phyloP scores from a whole-genome alignment of 371 early-diverging fungal species.

The Fennellomyces sp. region DNA sequence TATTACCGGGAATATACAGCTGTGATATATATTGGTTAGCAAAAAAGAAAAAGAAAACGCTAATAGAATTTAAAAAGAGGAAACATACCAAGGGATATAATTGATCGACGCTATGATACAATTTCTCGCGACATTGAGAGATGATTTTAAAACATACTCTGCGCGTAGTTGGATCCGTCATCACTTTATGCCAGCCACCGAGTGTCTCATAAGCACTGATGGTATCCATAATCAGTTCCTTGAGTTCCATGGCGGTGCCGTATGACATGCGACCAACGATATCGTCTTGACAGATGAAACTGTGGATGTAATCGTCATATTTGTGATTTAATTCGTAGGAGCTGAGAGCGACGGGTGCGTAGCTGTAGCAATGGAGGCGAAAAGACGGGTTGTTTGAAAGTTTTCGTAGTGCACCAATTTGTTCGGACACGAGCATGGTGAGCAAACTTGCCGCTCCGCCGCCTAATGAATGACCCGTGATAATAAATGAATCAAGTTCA shows the following conservation, averaged over 20 bases:
- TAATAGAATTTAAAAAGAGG: too few species aligned
- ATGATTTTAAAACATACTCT: conserved; percentile 36
- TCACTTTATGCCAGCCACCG: conserved; percentile 32
- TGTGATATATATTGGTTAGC: conserved; percentile 2
- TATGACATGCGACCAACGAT: conserved; percentile 77
- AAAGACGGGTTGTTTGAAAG: conserved; percentile 38
- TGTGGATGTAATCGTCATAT: conserved; percentile 63
- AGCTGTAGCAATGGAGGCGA: conserved; percentile 41
- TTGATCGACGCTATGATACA: conserved; percentile 23
- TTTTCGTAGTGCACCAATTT: conserved; percentile 46
- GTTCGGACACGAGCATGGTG: conserved; percentile 74
- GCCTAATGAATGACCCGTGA: conserved; percentile 61
- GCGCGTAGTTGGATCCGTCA: conserved; percentile 14
- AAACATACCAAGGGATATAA: conserved; percentile 39
- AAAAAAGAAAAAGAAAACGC: background rate
- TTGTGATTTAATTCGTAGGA: conserved; percentile 62
- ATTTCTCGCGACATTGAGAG: conserved; percentile 24
- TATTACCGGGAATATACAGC: conserved; percentile 47
- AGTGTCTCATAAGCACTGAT: conserved; percentile 37
- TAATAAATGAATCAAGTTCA: conserved; percentile 17
- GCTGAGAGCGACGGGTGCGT: conserved; percentile 58
- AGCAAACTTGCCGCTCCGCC: conserved; percentile 75
- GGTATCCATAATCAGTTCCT: conserved; percentile 43
- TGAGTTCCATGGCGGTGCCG: conserved; percentile 62
- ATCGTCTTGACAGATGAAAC: conserved; percentile 76